Percentiles rank a stretch among this genome's conserved stretches.
Evolutionary conservation across 2,329 filamentous ascomycete species (phyloP).

Genomic region (Colletotrichum melonis): DNA sequence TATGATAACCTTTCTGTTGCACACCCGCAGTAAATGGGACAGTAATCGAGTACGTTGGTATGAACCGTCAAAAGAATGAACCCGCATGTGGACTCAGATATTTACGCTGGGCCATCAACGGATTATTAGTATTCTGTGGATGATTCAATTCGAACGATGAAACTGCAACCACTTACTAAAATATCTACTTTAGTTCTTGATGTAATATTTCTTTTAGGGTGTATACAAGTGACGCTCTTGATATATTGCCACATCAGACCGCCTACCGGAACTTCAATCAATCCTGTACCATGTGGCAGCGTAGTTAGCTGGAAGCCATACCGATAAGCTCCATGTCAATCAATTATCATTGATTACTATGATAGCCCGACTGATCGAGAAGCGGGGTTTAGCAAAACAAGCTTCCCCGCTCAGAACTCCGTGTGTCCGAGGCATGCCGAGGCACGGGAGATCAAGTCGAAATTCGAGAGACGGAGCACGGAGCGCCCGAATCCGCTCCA

Average conservation of each 20-base stretch:
- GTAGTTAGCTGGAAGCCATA: neutral
- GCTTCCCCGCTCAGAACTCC: neutral
- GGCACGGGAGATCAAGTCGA: neutral
- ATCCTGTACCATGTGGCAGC: no score
- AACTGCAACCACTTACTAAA: no score
- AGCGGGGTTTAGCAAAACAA: neutral
- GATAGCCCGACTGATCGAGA: neutral
- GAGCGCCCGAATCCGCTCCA: neutral
- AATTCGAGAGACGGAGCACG: neutral
- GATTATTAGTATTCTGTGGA: no score
- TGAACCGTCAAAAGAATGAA: no score
- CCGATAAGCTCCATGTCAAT: neutral
- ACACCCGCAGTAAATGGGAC: neutral
- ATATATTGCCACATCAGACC: neutral
- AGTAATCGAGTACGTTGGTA: no score
- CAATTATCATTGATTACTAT: neutral
- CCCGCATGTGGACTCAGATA: no score
- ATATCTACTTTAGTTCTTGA: no score
- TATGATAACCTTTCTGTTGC: neutral
- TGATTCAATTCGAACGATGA: no score
- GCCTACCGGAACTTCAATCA: neutral
- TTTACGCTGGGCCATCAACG: no score
- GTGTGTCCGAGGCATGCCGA: neutral
- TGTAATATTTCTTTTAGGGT: no score
- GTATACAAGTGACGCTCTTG: no score